phyloP scores from a whole-genome alignment of 768 basidiomycete genomes.

The Nidularia sp. region DNA sequence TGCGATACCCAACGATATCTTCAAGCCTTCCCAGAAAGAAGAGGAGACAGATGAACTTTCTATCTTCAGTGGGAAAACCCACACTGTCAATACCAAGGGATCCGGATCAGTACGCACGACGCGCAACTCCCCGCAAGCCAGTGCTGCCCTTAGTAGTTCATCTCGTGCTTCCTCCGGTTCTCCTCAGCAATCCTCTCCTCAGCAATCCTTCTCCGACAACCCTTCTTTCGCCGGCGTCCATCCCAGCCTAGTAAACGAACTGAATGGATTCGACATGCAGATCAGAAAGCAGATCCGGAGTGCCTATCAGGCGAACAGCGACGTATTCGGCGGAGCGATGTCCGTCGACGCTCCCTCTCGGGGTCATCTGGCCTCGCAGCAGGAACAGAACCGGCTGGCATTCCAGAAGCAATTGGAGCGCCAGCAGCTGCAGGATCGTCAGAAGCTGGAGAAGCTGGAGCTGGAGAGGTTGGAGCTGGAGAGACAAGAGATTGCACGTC shows the following conservation, averaged over 20 bases:
- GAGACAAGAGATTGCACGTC: slow-evolving; percentile 15
- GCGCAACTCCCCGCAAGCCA: neutral
- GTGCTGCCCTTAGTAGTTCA: slow-evolving; percentile 7
- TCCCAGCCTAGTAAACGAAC: slow-evolving; percentile 51
- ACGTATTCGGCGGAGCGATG: slow-evolving; percentile 27
- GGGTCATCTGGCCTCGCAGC: neutral
- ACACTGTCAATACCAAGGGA: slow-evolving; percentile 52
- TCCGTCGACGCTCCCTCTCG: slow-evolving; percentile 12
- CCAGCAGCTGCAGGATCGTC: slow-evolving; percentile 9
- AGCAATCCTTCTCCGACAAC: slow-evolving; percentile 20
- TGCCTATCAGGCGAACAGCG: slow-evolving; percentile 33
- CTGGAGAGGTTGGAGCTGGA: slow-evolving; percentile 7
- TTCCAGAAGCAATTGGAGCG: slow-evolving; percentile 14
- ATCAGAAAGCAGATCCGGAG: slow-evolving; percentile 47
- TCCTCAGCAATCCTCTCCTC: slow-evolving; percentile 13
- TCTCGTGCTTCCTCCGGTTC: slow-evolving; percentile 20
- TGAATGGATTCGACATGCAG: slow-evolving; percentile 52
- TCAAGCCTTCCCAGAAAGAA: slow-evolving; percentile 40
- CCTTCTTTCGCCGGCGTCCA: slow-evolving; percentile 47
- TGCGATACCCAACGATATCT: slow-evolving; percentile 52
- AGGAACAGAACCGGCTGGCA: slow-evolving; percentile 13
- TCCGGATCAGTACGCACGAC: slow-evolving; percentile 10
- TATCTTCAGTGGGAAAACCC: slow-evolving; percentile 74
- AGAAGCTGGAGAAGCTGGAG: slow-evolving; percentile 11
- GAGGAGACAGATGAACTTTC: slow-evolving; percentile 65